Evolutionary conservation across 768 basidiomycete genomes (phyloP).

Genomic region (Thelephora ganbajun): DNA sequence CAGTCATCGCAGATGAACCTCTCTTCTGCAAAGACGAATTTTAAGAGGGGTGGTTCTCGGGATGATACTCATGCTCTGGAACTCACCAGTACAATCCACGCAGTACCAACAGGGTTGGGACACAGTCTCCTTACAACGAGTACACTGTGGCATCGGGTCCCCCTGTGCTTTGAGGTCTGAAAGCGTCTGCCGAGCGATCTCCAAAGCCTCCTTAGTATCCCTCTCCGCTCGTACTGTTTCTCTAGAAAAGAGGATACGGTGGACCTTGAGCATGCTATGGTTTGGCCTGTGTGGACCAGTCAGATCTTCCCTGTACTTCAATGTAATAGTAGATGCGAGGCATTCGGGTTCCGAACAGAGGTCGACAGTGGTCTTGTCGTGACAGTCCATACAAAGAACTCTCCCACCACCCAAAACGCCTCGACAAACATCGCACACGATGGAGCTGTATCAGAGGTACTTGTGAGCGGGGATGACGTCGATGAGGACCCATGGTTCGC

Average conservation of each 20-base stretch:
- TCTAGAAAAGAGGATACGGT: slow-evolving; percentile 5
- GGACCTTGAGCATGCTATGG: slow-evolving; percentile 12
- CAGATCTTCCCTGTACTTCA: slow-evolving; percentile 4
- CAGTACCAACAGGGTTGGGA: slow-evolving; percentile 9
- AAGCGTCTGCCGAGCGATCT: slow-evolving; percentile 3
- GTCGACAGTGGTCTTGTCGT: slow-evolving; percentile 8
- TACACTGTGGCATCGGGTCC: neutral
- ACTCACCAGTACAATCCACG: slow-evolving; percentile 7
- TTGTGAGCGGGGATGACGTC: neutral
- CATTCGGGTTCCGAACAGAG: slow-evolving; percentile 11
- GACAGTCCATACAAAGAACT: slow-evolving; percentile 8
- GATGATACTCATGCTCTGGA: neutral
- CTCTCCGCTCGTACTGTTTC: slow-evolving; percentile 3
- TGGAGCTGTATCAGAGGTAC: neutral
- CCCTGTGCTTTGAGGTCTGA: neutral
- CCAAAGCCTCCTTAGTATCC: slow-evolving; percentile 1
- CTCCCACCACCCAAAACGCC: slow-evolving; percentile 2
- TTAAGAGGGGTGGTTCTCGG: neutral
- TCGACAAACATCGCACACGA: neutral
- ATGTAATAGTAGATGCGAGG: slow-evolving; percentile 1
- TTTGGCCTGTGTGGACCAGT: slow-evolving; percentile 3
- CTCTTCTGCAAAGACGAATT: neutral
- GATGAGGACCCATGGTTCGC: neutral
- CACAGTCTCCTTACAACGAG: neutral
- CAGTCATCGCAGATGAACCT: slow-evolving; percentile 7